phyloP scores from a whole-genome alignment of 2,329 filamentous ascomycete species.

The Fonsecaea pedrosoi region DNA sequence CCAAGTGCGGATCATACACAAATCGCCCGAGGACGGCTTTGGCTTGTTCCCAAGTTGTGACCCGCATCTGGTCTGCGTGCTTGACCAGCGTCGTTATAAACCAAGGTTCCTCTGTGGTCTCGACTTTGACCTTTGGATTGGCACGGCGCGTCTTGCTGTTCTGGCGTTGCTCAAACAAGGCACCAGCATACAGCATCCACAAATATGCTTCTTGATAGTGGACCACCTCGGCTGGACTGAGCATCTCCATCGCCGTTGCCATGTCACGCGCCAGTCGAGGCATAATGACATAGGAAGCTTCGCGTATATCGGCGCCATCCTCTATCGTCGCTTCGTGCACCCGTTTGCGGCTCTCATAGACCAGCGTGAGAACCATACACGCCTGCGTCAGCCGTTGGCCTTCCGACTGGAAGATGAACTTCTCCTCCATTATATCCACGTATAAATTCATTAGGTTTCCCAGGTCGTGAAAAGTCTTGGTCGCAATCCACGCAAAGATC shows the following conservation, averaged over 20 bases:
- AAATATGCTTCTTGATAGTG: slow-evolving; percentile 22
- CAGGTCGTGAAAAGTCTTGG: slow-evolving; percentile 21
- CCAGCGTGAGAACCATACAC: slow-evolving; percentile 18
- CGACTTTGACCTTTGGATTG: not conserved
- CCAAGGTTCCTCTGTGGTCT: slow-evolving; percentile 2
- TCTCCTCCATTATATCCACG: slow-evolving; percentile 18
- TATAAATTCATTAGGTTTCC: slow-evolving; percentile 20
- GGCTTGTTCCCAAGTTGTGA: slow-evolving; percentile 11
- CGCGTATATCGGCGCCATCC: slow-evolving; percentile 20
- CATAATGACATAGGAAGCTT: slow-evolving; percentile 21
- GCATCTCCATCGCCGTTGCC: slow-evolving; percentile 10
- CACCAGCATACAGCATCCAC: slow-evolving; percentile 25
- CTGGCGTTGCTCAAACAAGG: slow-evolving; percentile 16
- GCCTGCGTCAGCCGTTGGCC: slow-evolving; percentile 20
- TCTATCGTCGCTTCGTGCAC: slow-evolving; percentile 17
- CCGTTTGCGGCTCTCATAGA: slow-evolving; percentile 16
- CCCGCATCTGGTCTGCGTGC: not conserved
- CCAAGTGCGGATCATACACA: slow-evolving; percentile 12
- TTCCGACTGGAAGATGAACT: not conserved
- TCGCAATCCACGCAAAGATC: slow-evolving; percentile 25
- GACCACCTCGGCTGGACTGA: slow-evolving; percentile 11
- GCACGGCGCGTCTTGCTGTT: not conserved
- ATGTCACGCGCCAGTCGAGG: slow-evolving; percentile 14
- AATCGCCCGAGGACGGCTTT: slow-evolving; percentile 2
- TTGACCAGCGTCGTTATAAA: slow-evolving; percentile 10